These are phyloP conservation scores for Citrullus mucosospermus DNA, from an alignment of 306 rosid genomes.

Conservation along the genomic window DNA sequence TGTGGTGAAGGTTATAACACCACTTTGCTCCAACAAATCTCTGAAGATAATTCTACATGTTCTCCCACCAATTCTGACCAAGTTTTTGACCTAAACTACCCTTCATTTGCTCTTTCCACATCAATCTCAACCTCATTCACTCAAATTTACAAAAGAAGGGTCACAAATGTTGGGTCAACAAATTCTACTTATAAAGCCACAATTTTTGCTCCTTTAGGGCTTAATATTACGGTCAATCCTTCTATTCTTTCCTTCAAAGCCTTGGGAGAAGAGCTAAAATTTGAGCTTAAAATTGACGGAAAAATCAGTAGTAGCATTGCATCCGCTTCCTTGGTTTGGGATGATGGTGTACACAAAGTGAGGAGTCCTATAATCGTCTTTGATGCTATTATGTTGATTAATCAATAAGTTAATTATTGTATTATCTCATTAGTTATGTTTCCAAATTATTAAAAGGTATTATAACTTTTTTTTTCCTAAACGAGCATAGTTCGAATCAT, in stretches of 20 bases:
- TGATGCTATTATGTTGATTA: neutral
- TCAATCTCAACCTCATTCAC: neutral
- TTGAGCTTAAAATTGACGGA: constrained; percentile 21
- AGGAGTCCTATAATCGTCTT: neutral
- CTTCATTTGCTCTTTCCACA: constrained; percentile 25
- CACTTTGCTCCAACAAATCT: neutral
- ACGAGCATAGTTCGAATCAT: no score
- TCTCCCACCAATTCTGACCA: neutral
- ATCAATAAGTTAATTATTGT: neutral
- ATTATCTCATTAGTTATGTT: neutral
- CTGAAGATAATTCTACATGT: constrained; percentile 10
- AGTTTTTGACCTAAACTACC: constrained; percentile 32
- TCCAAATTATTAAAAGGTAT: no score
- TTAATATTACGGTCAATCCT: constrained; percentile 24
- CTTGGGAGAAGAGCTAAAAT: constrained; percentile 14
- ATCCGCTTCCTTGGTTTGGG: constrained; percentile 13
- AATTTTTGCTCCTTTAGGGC: constrained; percentile 7
- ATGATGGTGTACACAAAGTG: neutral
- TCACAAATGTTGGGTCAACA: constrained; percentile 34
- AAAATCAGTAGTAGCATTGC: neutral
- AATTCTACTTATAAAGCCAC: constrained; percentile 21
- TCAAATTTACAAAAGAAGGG: constrained; percentile 16
- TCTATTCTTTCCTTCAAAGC: constrained; percentile 23
- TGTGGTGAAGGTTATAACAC: constrained; percentile 25
- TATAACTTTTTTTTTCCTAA: no score